Conservation (phyloP, 2,329 filamentous ascomycete genomes). For the Paecilomyces sp. region DNA sequence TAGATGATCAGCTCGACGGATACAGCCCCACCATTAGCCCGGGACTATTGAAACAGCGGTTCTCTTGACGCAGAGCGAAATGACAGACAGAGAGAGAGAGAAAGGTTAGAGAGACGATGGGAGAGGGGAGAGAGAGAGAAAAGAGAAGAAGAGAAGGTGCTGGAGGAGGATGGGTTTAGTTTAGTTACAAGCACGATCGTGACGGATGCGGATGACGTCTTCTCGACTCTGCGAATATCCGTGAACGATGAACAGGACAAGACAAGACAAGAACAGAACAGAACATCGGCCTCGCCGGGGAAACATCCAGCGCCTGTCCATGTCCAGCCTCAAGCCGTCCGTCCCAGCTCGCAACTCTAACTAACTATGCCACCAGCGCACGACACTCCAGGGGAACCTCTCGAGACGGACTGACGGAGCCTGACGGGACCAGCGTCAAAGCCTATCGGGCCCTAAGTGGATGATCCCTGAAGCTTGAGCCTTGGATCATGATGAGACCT, state of each 20-base stretch:
- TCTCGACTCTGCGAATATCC: conserved; percentile 9
- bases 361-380: not conserved
- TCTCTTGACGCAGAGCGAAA: not conserved
- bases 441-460: not conserved
- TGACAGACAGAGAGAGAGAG: conserved; percentile 1
- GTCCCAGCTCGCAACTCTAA: not conserved
- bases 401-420: not conserved
- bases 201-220: conserved; percentile 29
- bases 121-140: not conserved
- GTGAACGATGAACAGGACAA: not conserved
- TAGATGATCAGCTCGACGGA: conserved; percentile 1
- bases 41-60: not conserved
- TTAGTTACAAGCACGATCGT: conserved; percentile 4
- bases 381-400: not conserved
- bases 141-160: not conserved
- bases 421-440: not conserved
- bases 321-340: not conserved
- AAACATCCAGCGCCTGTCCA: not conserved
- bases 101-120: conserved; percentile 1
- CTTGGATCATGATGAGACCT: not conserved
- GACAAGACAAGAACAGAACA: too few relatives aligned
- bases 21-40: not conserved
- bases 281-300: not conserved
- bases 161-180: not conserved
- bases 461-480: not conserved